Conservation (phyloP, 1,139 yeast species). For the Wickerhamomyces sp. region DNA sequence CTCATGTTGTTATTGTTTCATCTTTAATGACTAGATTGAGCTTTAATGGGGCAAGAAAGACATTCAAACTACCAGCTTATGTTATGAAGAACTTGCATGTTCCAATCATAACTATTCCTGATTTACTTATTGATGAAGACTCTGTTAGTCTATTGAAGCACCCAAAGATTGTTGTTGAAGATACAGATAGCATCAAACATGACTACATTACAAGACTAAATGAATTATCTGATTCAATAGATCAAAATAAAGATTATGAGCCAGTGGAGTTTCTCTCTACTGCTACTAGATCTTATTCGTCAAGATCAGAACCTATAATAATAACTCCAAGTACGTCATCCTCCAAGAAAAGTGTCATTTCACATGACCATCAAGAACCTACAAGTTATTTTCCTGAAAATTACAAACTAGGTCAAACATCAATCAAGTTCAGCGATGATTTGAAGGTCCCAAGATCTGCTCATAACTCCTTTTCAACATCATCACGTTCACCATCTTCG, state of each 20-base stretch:
- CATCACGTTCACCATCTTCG: constrained; percentile 7
- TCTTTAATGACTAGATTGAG: constrained; percentile 31
- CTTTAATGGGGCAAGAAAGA: constrained; percentile 27
- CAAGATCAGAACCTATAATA: not conserved
- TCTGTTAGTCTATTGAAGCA: not conserved
- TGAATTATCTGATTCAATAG: constrained; percentile 6
- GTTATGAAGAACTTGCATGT: constrained; percentile 28
- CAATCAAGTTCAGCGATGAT: constrained; percentile 18
- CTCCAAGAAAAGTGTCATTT: not conserved
- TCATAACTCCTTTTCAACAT: constrained; percentile 3
- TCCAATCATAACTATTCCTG: constrained; percentile 31
- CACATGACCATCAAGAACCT: constrained; percentile 5
- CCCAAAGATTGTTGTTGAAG: not conserved
- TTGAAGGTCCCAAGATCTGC: constrained; percentile 12
- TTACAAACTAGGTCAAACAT: constrained; percentile 9
- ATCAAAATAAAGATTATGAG: constrained; percentile 4
- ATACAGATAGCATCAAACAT: not conserved
- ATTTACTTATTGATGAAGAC: constrained; percentile 23
- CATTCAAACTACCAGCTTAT: constrained; percentile 31
- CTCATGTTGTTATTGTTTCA: constrained; percentile 44
- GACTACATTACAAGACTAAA: not conserved
- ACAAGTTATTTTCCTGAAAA: constrained; percentile 6
- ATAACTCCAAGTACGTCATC: constrained; percentile 1
- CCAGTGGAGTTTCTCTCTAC: not conserved
- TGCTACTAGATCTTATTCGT: not conserved